Evolutionary conservation across 176 grass and related monocot species (phyloP).

Genomic region (Aegilops bicornis): DNA sequence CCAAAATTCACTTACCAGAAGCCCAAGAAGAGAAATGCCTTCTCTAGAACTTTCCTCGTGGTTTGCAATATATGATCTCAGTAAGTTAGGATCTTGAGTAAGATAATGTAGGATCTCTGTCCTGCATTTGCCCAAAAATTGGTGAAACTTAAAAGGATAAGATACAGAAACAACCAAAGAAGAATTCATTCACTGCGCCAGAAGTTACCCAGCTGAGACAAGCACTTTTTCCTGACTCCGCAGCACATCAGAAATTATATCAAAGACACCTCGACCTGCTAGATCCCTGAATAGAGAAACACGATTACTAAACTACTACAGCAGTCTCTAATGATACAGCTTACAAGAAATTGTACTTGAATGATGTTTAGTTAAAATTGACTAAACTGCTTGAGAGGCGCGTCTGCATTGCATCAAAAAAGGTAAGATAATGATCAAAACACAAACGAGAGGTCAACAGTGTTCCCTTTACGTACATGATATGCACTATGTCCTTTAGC

Average conservation of each 20-base stretch:
- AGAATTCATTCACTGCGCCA: not conserved
- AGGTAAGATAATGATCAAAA: constrained; percentile 12
- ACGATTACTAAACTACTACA: constrained; percentile 29
- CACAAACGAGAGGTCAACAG: constrained; percentile 18
- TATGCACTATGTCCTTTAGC: not conserved
- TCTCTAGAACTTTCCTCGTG: constrained; percentile 68
- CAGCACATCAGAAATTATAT: constrained; percentile 75
- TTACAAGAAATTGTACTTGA: constrained; percentile 24
- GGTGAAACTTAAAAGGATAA: constrained; percentile 14
- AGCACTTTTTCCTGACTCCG: constrained; percentile 78
- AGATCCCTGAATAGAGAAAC: constrained; percentile 63
- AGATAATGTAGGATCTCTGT: constrained; percentile 80
- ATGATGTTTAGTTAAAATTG: not conserved
- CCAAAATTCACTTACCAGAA: constrained; percentile 54
- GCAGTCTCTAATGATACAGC: not conserved
- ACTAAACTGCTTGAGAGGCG: not conserved
- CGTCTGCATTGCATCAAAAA: constrained; percentile 10
- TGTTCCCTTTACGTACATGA: not conserved
- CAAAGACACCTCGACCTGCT: constrained; percentile 65
- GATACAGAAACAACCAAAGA: constrained; percentile 18
- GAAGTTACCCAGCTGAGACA: constrained; percentile 78
- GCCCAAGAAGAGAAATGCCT: constrained; percentile 73
- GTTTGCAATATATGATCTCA: constrained; percentile 60
- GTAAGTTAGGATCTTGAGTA: constrained; percentile 63
- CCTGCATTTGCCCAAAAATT: constrained; percentile 59